phyloP scores from a whole-genome alignment of 2,329 filamentous ascomycete genomes.

The Monilinia polystroma region DNA sequence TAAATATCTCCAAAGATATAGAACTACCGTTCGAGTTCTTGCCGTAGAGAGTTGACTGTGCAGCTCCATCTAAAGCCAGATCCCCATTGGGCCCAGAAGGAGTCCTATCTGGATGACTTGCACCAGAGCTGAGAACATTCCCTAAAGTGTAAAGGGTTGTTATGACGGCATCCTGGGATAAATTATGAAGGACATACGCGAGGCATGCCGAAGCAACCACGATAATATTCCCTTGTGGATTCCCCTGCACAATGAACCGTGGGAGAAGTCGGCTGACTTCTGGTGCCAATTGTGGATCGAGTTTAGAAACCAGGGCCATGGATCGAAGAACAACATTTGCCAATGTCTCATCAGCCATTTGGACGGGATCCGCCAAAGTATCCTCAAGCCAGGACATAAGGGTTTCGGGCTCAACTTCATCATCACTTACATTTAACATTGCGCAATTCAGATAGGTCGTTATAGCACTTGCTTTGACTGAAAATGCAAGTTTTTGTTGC shows the following conservation, averaged over 20 bases:
- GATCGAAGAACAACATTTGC: conserved; percentile 77
- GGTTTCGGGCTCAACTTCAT: conserved; percentile 73
- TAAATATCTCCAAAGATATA: conserved; percentile 72
- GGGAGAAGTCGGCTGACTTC: conserved; percentile 77
- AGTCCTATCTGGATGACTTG: conserved; percentile 48
- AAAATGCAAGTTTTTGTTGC: conserved; percentile 82
- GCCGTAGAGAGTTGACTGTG: conserved; percentile 51
- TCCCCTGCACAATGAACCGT: conserved; percentile 82
- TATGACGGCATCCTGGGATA: conserved; percentile 91
- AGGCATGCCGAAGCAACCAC: conserved; percentile 79
- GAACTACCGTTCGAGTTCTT: conserved; percentile 68
- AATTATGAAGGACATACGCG: conserved; percentile 73
- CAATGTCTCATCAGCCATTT: conserved; percentile 78
- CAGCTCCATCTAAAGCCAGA: conserved; percentile 52
- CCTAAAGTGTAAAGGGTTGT: conserved; percentile 95
- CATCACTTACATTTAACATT: conserved; percentile 67
- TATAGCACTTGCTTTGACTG: conserved; percentile 79
- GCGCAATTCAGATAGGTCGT: conserved; percentile 84
- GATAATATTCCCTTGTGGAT: conserved; percentile 67
- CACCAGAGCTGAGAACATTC: conserved; percentile 81
- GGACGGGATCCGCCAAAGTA: conserved; percentile 71
- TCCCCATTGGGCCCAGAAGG: conserved; percentile 47
- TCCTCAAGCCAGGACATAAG: conserved; percentile 85
- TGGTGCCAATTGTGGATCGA: conserved; percentile 70
- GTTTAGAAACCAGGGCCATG: conserved; percentile 76